Base-by-base conservation (phyloP, 2,329 filamentous ascomycete genomes). In the Nemania sp. region DNA sequence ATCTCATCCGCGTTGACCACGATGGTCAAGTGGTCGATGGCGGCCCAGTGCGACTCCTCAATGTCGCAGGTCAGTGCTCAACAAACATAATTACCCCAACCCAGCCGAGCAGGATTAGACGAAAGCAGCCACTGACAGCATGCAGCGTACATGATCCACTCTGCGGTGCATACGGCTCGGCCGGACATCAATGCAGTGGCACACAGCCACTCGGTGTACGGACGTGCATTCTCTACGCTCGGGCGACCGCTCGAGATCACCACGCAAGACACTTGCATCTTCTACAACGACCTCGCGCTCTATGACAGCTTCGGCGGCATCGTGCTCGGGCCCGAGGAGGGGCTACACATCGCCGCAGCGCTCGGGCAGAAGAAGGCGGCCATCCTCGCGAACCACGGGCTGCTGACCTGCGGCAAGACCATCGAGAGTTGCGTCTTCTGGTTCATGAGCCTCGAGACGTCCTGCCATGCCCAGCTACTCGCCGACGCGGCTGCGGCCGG, bases 1-100 rank as follows among this genome's bases (percentile, higher is more conserved):
- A 90, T 65, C 79, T 91, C n/a, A 89, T 90, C 55, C 83, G 82
- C 15, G 87, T 90, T 1, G 80, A 88, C 66, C 79, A 85, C 52
- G 72, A 81, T 0, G 88, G 88, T 1, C 75, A 84, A 21, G 81
- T 90, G 21, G 82, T 90, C 34, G 87, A 85, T 11, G 87, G 87
- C 3, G 87, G 87, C 0, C 52, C 66, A n/a, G 73, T 74, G 47
- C 67, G 71, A 17, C 69, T 75, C 3, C 68, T 78, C 40, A 75
- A 75, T 60, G 67, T 69, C 17, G 72, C 71, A 57, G 69, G 67
- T 70, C 58, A 59, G 60, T 29, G 25, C 25, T 29, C 25, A 7
- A 29, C 25, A 29, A 7, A 29, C 25, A 29, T 29, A 3, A n/a
- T 10, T 21, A 17, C 17, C 29, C 35, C 43, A 18, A 42, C 40